Conservation (phyloP, 2,329 filamentous ascomycete genomes). For the Pyrenophora tritici-repentis region DNA sequence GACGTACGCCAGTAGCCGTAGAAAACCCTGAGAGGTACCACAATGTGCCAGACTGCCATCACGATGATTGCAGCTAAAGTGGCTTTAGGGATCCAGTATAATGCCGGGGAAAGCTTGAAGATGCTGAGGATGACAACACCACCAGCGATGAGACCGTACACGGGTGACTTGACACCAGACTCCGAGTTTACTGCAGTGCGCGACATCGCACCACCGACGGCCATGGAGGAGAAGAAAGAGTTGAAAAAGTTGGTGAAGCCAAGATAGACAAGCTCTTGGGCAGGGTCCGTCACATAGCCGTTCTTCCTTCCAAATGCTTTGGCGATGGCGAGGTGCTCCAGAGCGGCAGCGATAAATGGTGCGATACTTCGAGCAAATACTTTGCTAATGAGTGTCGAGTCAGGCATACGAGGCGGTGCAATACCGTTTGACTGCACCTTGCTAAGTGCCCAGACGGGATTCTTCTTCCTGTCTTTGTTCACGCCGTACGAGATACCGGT, state of each 20-base stretch:
- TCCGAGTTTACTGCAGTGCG: conserved; percentile 70
- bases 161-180: conserved; percentile 65
- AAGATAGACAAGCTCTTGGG: conserved; percentile 68
- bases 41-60: conserved; percentile 66
- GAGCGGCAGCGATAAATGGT: conserved; percentile 64
- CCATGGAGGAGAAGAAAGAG: conserved; percentile 67
- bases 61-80: conserved; percentile 70
- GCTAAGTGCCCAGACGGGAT: conserved; percentile 63
- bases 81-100: conserved; percentile 72
- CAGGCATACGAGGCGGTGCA: conserved; percentile 56
- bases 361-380: conserved; percentile 62
- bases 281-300: conserved; percentile 66
- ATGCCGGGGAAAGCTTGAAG: conserved; percentile 63
- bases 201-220: conserved; percentile 70
- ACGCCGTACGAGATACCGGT: conserved; percentile 67
- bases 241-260: conserved; percentile 67
- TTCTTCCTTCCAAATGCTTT: conserved; percentile 67
- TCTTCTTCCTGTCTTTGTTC: conserved; percentile 55
- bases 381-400: conserved; percentile 55
- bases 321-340: conserved; percentile 69
- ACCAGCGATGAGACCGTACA: conserved; percentile 65
- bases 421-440: conserved; percentile 63
- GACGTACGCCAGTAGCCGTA: conserved; percentile 69
- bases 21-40: conserved; percentile 63
- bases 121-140: conserved; percentile 66